These are phyloP conservation scores for Lablab purpureus DNA, from an alignment of 306 rosid genomes.

Conservation along the genomic window DNA sequence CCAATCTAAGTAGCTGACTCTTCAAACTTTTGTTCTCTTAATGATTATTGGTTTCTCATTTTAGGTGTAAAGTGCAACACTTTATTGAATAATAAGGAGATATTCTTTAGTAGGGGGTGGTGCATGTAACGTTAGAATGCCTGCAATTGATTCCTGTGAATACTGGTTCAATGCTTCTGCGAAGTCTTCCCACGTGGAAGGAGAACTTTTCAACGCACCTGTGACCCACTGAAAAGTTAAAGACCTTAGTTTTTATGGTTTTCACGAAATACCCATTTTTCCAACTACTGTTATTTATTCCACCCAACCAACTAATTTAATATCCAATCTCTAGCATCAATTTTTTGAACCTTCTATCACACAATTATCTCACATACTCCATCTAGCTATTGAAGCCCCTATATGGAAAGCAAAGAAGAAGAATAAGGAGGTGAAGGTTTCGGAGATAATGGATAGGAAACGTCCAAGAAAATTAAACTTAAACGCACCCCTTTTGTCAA, in stretches of 20 bases:
- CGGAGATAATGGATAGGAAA: constrained; percentile 47
- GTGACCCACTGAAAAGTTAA: constrained; percentile 59
- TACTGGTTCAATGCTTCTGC: constrained; percentile 29
- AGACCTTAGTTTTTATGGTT: constrained; percentile 46
- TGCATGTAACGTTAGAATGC: neutral
- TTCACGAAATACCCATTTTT: constrained; percentile 65
- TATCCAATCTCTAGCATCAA: constrained; percentile 37
- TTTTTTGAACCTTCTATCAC: constrained; percentile 18
- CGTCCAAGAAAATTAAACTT: constrained; percentile 73
- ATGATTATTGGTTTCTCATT: neutral
- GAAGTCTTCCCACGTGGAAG: constrained; percentile 40
- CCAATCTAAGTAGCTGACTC: constrained; percentile 25
- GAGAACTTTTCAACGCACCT: constrained; percentile 45
- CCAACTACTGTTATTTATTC: constrained; percentile 60
- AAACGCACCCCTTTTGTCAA: constrained; percentile 75
- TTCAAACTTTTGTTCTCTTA: neutral
- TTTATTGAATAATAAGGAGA: neutral
- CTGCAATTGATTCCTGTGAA: neutral
- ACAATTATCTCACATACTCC: constrained; percentile 35
- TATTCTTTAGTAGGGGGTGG: neutral
- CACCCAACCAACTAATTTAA: constrained; percentile 48
- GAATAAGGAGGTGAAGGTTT: constrained; percentile 19
- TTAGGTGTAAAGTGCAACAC: neutral
- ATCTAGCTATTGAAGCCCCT: constrained; percentile 20
- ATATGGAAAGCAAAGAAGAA: constrained; percentile 16